Percentiles rank a stretch among this genome's conserved stretches.
phyloP scores from a whole-genome alignment of 179 eudicot genomes.

The Camellia oleifera region DNA sequence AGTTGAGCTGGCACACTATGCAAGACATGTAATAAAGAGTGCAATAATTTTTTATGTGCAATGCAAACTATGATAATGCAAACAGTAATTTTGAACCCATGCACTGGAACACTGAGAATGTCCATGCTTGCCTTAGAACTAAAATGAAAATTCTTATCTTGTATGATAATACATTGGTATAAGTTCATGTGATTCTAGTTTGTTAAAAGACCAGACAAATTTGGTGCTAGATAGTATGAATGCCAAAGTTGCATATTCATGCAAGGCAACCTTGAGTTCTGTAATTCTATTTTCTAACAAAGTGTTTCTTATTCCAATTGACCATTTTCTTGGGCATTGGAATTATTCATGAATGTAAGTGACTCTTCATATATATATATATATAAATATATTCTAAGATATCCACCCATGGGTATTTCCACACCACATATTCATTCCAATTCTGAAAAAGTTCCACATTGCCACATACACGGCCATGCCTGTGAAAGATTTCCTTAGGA shows the following conservation, averaged over 20 bases:
- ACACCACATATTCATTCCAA: too few species aligned
- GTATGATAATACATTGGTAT: background rate
- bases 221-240: background rate
- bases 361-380: too few species aligned
- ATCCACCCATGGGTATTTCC: too few species aligned
- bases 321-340: too few species aligned
- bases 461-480: background rate
- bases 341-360: too few species aligned
- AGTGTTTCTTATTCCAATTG: background rate
- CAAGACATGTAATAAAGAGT: background rate
- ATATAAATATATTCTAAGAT: too few species aligned
- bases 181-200: background rate
- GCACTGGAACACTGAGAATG: background rate
- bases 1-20: background rate
- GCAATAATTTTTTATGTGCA: background rate
- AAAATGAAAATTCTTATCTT: background rate
- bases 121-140: background rate
- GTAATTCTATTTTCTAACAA: background rate
- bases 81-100: background rate
- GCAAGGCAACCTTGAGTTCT: background rate
- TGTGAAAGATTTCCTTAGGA: background rate
- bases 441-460: too few species aligned
- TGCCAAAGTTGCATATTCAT: constrained; percentile 3
- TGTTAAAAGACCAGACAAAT: background rate
- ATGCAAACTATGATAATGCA: background rate